These are phyloP conservation scores for Arabidopsis hybrid DNA, from an alignment of 441 rosid species.

Conservation along the genomic window DNA sequence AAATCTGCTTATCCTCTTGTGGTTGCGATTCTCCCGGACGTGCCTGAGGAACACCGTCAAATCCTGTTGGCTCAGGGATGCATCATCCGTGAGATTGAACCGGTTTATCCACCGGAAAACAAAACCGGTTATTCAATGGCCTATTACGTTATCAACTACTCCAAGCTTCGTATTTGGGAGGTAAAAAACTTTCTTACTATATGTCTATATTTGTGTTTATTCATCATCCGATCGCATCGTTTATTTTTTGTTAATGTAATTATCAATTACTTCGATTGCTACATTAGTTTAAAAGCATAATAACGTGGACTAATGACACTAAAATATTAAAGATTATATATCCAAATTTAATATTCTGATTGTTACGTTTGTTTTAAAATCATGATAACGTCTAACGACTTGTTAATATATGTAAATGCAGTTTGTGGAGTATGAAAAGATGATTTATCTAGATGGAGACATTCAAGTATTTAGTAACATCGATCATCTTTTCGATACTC, in stretches of 20 bases:
- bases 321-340: too few species aligned
- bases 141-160: conserved; percentile 80
- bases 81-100: conserved; percentile 65
- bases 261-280: too few species aligned
- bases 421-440: conserved; percentile 82
- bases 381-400: background rate
- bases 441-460: conserved; percentile 88
- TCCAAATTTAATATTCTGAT: too few species aligned
- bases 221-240: too few species aligned
- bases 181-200: conserved; percentile 36
- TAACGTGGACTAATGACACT: too few species aligned
- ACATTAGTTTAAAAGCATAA: too few species aligned
- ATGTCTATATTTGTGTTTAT: background rate
- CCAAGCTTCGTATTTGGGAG: conserved; percentile 92
- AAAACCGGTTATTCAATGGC: conserved; percentile 70
- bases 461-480: conserved; percentile 80
- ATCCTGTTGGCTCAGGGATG: conserved; percentile 75
- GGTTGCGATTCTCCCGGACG: conserved; percentile 74
- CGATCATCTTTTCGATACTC: conserved; percentile 68
- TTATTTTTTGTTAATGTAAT: too few species aligned
- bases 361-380: background rate
- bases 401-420: conserved; percentile 31
- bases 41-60: conserved; percentile 73
- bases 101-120: conserved; percentile 63
- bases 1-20: conserved; percentile 69